Evolutionary conservation across 768 basidiomycete genomes (phyloP).

Genomic region (Gloeophyllum trabeum): DNA sequence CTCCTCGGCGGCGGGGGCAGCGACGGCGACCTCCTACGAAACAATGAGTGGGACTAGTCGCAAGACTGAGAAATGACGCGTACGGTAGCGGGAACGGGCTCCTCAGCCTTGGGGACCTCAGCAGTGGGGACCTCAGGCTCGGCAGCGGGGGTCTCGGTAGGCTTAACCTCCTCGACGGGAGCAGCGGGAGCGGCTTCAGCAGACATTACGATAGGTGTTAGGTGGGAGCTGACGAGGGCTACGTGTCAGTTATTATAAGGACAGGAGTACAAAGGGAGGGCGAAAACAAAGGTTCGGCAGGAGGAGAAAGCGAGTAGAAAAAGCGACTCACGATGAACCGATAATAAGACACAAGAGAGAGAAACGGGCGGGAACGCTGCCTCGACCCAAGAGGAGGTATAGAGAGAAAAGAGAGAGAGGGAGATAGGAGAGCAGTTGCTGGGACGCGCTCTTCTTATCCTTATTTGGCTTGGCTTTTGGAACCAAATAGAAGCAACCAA

Average conservation of each 20-base stretch:
- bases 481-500: constrained; percentile 8
- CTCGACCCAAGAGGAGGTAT: background rate
- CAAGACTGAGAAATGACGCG: background rate
- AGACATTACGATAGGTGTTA: constrained; percentile 63
- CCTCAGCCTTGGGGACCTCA: constrained; percentile 32
- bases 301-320: constrained; percentile 27
- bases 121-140: constrained; percentile 11
- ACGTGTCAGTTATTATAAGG: background rate
- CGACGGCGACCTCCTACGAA: constrained; percentile 21
- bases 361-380: constrained; percentile 32
- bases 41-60: constrained; percentile 3
- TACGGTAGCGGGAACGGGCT: constrained; percentile 10
- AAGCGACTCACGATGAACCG: constrained; percentile 32
- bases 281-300: background rate
- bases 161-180: constrained; percentile 43
- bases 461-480: constrained; percentile 17
- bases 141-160: constrained; percentile 26
- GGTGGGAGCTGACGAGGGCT: background rate
- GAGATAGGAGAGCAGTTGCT: constrained; percentile 17
- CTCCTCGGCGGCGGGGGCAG: too few species aligned
- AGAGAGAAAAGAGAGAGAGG: constrained; percentile 21
- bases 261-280: too few species aligned
- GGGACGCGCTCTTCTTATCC: constrained; percentile 25
- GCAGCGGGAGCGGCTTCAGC: constrained; percentile 42
- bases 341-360: constrained; percentile 50